Conservation (phyloP, 148 eudicot species). For the Camellia japonica region DNA sequence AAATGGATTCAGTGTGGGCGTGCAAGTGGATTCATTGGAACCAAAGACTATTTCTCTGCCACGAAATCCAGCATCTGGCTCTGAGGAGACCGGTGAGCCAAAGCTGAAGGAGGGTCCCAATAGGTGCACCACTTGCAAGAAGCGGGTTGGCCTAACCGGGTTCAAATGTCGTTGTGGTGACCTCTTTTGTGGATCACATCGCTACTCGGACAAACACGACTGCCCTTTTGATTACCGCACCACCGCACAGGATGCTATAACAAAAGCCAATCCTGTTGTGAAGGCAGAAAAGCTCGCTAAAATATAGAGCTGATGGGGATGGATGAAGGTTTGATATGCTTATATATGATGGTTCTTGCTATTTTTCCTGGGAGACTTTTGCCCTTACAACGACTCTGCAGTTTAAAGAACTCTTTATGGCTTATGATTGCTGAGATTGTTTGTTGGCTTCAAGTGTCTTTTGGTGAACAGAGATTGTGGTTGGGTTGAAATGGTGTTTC, state of each 20-base stretch:
- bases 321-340: constrained; percentile 15
- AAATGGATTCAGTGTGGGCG: constrained; percentile 22
- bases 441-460: constrained; percentile 16
- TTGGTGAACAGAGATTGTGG: constrained; percentile 8
- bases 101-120: constrained; percentile 52
- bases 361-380: constrained; percentile 15
- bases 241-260: constrained; percentile 60
- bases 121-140: constrained; percentile 58
- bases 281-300: constrained; percentile 57
- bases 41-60: constrained; percentile 25
- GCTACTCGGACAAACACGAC: constrained; percentile 73
- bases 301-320: constrained; percentile 24
- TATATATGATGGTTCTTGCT: constrained; percentile 23
- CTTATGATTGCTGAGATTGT: constrained; percentile 15
- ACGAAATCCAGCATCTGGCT: constrained; percentile 28
- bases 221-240: constrained; percentile 64
- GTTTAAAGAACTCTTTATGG: constrained; percentile 19
- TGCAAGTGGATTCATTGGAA: constrained; percentile 33
- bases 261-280: constrained; percentile 61
- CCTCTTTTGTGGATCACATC: constrained; percentile 62
- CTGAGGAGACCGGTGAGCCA: constrained; percentile 24
- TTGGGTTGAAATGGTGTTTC: constrained; percentile 1
- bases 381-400: constrained; percentile 13
- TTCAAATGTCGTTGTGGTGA: constrained; percentile 66
- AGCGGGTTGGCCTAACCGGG: constrained; percentile 68